These are phyloP conservation scores for Didymosphaeria variabile DNA, from an alignment of 2,329 filamentous ascomycete species.

Conservation along the genomic window DNA sequence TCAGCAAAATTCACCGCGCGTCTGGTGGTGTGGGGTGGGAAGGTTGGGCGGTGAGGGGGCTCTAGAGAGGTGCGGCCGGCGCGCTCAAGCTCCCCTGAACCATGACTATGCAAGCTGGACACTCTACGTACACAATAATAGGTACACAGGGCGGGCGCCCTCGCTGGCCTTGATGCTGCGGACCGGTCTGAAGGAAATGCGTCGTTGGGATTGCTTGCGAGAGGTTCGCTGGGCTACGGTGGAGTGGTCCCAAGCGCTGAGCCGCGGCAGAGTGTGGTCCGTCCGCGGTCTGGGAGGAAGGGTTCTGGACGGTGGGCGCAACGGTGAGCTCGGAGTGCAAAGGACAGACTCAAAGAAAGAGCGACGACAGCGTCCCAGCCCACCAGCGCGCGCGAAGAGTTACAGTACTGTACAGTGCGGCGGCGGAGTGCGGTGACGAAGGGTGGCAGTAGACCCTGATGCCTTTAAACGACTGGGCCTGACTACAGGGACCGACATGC, in stretches of 20 bases:
- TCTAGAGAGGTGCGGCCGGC: constrained; percentile 26
- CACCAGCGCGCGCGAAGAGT: constrained; percentile 15
- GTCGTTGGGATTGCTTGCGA: constrained; percentile 6
- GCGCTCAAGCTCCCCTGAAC: constrained; percentile 20
- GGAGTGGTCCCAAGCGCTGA: constrained; percentile 16
- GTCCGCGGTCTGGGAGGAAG: constrained; percentile 11
- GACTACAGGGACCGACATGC: constrained; percentile 24
- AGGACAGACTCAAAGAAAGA: constrained; percentile 20
- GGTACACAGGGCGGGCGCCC: constrained; percentile 26
- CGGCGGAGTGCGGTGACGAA: constrained; percentile 16
- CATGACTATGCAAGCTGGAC: constrained; percentile 17
- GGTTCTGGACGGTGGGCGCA: background rate
- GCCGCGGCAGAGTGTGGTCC: constrained; percentile 19
- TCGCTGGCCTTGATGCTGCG: constrained; percentile 15
- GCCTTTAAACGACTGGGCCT: constrained; percentile 22
- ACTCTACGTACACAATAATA: constrained; percentile 22
- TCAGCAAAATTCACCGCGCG: constrained; percentile 37
- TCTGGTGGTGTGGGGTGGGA: constrained; percentile 42
- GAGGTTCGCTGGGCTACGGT: constrained; percentile 13
- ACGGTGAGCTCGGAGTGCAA: constrained; percentile 6
- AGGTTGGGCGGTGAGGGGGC: constrained; percentile 45
- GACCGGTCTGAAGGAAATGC: constrained; percentile 5
- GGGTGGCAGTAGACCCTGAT: constrained; percentile 16
- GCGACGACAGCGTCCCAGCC: constrained; percentile 5
- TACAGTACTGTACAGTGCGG: constrained; percentile 18